phyloP scores from a whole-genome alignment of 768 basidiomycete species.

The Lactarius quietus region DNA sequence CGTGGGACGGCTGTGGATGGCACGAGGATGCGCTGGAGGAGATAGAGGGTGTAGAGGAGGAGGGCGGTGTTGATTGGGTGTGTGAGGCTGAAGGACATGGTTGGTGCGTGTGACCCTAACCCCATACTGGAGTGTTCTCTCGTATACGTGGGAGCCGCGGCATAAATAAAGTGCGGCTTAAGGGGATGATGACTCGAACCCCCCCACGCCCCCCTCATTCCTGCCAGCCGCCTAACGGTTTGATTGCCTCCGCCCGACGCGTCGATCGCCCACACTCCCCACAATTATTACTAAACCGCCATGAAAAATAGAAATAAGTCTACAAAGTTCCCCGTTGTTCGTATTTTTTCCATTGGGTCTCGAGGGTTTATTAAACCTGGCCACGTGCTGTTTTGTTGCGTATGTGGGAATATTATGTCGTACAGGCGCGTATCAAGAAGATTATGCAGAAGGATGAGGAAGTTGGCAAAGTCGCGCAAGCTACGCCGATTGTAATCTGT shows the following conservation, averaged over 20 bases:
- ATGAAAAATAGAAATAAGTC: conserved; percentile 93
- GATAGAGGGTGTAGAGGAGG: conserved; percentile 74
- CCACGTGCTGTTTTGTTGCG: neutral
- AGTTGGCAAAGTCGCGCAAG: conserved; percentile 96
- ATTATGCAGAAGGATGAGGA: conserved; percentile 99
- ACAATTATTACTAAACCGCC: neutral
- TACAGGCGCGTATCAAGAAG: conserved; percentile 94
- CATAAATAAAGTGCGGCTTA: neutral
- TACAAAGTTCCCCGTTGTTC: conserved; percentile 87
- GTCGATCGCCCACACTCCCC: neutral
- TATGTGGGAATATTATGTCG: neutral
- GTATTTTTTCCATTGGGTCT: conserved; percentile 28
- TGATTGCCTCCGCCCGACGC: neutral
- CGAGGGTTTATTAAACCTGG: neutral
- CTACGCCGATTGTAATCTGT: conserved; percentile 97
- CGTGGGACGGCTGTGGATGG: conserved; percentile 55
- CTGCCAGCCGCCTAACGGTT: neutral
- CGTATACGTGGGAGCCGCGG: neutral
- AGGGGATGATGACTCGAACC: neutral
- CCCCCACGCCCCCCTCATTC: neutral
- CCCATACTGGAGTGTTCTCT: neutral
- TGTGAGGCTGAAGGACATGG: conserved; percentile 46
- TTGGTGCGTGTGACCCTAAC: conserved; percentile 5
- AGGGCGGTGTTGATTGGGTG: conserved; percentile 79
- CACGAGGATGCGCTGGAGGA: conserved; percentile 68